Evolutionary conservation across 2,329 filamentous ascomycete species (phyloP).

Genomic region (Colletotrichum navitas): DNA sequence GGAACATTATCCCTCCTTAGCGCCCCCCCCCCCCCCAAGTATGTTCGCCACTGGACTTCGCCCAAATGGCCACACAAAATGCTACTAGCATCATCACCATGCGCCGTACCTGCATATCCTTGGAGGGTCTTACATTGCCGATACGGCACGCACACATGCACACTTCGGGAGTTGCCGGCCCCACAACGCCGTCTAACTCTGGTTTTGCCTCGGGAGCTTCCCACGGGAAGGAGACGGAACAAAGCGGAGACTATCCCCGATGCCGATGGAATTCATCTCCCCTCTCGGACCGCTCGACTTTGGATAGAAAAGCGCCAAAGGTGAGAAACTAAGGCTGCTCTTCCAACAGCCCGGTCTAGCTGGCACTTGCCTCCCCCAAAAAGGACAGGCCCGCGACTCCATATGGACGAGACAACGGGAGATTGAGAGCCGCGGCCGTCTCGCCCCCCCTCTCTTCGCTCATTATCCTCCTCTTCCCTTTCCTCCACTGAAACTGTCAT

Average conservation of each 20-base stretch:
- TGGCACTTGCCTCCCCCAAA: not conserved
- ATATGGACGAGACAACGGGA: not conserved
- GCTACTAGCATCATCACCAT: constrained; percentile 12
- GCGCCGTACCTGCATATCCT: constrained; percentile 36
- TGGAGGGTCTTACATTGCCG: not conserved
- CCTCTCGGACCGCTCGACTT: not conserved
- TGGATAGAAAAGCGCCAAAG: not conserved
- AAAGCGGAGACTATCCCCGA: not conserved
- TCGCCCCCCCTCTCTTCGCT: too few species aligned
- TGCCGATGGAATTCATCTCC: not conserved
- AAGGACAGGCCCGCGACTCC: too few species aligned
- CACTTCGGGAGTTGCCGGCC: not conserved
- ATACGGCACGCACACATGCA: not conserved
- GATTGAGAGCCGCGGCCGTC: constrained; percentile 8
- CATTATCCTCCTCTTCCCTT: not conserved
- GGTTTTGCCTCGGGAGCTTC: not conserved
- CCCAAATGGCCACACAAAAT: not conserved
- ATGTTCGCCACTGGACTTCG: not conserved
- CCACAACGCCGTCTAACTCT: not conserved
- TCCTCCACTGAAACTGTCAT: not conserved
- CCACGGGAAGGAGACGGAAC: not conserved
- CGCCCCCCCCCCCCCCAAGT: too few species aligned
- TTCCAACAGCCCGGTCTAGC: not conserved
- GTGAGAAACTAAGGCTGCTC: not conserved
- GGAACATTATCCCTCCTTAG: not conserved